Conservation (phyloP, 2,329 filamentous ascomycete genomes). For the Monosporascus sp. region DNA sequence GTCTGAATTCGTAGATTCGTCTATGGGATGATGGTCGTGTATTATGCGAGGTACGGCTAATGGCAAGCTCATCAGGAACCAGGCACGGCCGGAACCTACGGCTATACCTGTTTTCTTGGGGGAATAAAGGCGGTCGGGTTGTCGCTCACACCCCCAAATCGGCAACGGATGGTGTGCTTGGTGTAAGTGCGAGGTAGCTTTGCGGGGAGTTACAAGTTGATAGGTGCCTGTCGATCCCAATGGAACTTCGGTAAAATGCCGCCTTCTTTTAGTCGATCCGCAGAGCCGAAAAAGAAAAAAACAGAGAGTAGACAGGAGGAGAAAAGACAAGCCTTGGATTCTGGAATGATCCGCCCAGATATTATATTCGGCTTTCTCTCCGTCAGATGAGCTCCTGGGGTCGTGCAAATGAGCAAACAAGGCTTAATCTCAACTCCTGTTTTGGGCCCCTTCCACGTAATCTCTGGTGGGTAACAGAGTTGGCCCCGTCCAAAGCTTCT, state of each 20-base stretch:
- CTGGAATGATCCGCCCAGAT: too few relatives aligned
- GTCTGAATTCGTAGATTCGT: conserved; percentile 8
- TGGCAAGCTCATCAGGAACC: conserved; percentile 18
- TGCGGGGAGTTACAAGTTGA: background rate
- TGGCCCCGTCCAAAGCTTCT: background rate
- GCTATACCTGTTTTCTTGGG: background rate
- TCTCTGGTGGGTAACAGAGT: background rate
- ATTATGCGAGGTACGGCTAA: conserved; percentile 10
- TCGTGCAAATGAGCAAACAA: too few relatives aligned
- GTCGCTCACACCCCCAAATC: background rate
- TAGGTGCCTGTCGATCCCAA: background rate
- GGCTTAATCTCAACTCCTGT: background rate
- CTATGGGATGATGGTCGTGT: conserved; percentile 4
- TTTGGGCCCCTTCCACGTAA: background rate
- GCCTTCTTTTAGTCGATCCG: background rate
- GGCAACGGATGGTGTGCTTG: background rate
- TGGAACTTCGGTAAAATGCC: background rate
- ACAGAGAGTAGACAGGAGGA: background rate
- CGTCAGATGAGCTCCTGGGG: too few relatives aligned
- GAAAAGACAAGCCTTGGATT: background rate
- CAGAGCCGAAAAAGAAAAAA: too few relatives aligned
- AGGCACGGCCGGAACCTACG: background rate
- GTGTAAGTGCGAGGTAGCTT: background rate
- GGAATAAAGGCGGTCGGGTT: background rate
- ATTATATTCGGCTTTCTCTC: too few relatives aligned